phyloP scores from a whole-genome alignment of 805 yeast species.

The Wickerhamomyces sydowiorum region DNA sequence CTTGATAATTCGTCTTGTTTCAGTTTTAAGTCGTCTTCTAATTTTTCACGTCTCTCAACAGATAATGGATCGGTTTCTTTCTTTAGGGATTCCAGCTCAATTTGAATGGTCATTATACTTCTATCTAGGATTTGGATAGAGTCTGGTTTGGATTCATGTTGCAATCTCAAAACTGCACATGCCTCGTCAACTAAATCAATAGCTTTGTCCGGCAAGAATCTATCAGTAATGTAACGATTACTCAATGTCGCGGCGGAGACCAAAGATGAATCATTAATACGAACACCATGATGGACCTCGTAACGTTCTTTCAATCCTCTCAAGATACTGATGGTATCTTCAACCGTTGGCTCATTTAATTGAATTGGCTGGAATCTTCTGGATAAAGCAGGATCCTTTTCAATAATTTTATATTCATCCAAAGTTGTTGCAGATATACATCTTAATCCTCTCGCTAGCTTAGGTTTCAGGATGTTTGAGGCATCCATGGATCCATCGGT shows the following conservation, averaged over 20 bases:
- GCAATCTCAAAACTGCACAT: constrained; percentile 88
- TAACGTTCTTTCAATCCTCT: constrained; percentile 92
- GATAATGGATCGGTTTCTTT: constrained; percentile 89
- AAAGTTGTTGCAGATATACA: constrained; percentile 96
- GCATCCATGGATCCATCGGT: constrained; percentile 96
- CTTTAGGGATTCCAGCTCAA: constrained; percentile 88
- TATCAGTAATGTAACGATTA: constrained; percentile 84
- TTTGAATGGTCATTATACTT: constrained; percentile 86
- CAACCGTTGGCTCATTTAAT: constrained; percentile 83
- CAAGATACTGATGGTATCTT: constrained; percentile 85
- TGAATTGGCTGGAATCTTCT: constrained; percentile 88
- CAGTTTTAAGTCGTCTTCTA: constrained; percentile 59
- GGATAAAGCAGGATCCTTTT: constrained; percentile 93
- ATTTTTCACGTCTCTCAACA: constrained; percentile 64
- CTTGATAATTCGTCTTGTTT: constrained; percentile 64
- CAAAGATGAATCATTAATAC: constrained; percentile 86
- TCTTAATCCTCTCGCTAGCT: constrained; percentile 88
- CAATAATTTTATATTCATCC: constrained; percentile 92
- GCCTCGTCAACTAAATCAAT: constrained; percentile 97
- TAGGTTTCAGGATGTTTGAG: constrained; percentile 87
- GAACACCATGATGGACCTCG: constrained; percentile 97
- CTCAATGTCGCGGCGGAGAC: constrained; percentile 91
- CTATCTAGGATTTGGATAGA: constrained; percentile 87
- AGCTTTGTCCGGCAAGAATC: constrained; percentile 93
- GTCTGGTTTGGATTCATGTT: constrained; percentile 96